Base-by-base conservation (phyloP, 805 yeast genomes). In the Starmerella stellata region DNA sequence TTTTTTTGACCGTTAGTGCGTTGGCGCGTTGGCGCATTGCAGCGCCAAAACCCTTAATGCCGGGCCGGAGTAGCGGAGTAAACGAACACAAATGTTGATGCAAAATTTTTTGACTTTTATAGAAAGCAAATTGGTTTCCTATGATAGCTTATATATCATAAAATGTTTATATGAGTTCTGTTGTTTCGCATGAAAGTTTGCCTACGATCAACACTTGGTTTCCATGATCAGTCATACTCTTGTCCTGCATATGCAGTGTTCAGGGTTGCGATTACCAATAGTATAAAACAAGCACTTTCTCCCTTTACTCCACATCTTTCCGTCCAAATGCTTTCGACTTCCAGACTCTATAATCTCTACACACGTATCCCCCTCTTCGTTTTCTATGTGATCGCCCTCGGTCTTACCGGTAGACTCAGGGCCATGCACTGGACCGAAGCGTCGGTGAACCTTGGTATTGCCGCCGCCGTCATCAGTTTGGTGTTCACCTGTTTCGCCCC, bases 311-410 rank as follows among this genome's bases (percentile, higher is more conserved):
- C 30, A 9, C 18, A n/a, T 29, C 15, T 9, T 5, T 16, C n/a
- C n/a, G 8, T 14, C n/a, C 8, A 5, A 24, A 37, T 33, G 40
- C 13, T 34, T 8, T 29, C 32, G 9, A 15, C 28, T 7, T 5
- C 34, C 9, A 21, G 19, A 21, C 7, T 15, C 18, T 13, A 36
- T 25, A 43, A 45, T 34, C 30, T 30, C 5, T 25, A 30, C 47
- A 68, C 81, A 52, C 78, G 96, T 66, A 64, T 59, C 34, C 50
- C 73, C 38, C 76, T 81, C 67, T 79, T 83, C 54, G 63, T 71
- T 51, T 74, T 80, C 61, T 67, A 80, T 45, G 74, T 74, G 41
- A 72, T 90, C 53, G 69, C 75, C 38, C 71, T 90, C 44, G 98
- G 95, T 58, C 66, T 87, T 53, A 71, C 90, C 46, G 94, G 38